Evolutionary conservation across 75 land plant genomes (phyloP).

Genomic region (Picea glauca): DNA sequence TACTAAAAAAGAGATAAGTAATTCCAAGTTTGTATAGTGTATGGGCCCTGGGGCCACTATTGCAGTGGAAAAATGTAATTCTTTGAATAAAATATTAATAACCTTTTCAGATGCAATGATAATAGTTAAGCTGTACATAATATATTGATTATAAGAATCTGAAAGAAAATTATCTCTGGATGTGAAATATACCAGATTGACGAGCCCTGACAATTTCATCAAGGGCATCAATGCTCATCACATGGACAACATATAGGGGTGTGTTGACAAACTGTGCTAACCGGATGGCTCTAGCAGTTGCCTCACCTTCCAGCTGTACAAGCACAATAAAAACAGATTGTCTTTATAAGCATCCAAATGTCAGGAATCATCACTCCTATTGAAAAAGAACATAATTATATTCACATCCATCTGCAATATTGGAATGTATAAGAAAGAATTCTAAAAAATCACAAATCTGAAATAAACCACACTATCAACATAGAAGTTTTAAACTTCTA

Average conservation of each 20-base stretch:
- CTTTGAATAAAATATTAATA: neutral
- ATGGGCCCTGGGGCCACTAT: neutral
- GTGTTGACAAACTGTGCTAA: slow-evolving; percentile 89
- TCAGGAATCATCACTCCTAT: neutral
- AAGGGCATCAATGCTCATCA: slow-evolving; percentile 98
- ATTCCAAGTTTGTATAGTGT: neutral
- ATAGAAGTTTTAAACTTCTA: too few relatives aligned
- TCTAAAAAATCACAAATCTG: too few relatives aligned
- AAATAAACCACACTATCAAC: too few relatives aligned
- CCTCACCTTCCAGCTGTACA: slow-evolving; percentile 98
- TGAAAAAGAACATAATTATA: neutral
- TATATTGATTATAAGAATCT: neutral
- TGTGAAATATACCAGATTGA: slow-evolving; percentile 52
- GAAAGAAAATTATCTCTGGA: neutral
- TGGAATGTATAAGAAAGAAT: neutral
- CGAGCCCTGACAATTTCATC: slow-evolving; percentile 94
- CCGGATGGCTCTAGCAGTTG: slow-evolving; percentile 90
- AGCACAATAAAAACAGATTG: slow-evolving; percentile 8
- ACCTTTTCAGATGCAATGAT: neutral
- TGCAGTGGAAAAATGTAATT: neutral
- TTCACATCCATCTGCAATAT: slow-evolving; percentile 2
- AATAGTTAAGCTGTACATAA: neutral
- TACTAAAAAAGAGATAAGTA: neutral
- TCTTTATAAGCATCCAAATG: neutral
- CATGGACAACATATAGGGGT: slow-evolving; percentile 97